These are phyloP conservation scores for Cystobasidium pallidum DNA, from an alignment of 1,284 basidiomycete species.

Conservation along the genomic window DNA sequence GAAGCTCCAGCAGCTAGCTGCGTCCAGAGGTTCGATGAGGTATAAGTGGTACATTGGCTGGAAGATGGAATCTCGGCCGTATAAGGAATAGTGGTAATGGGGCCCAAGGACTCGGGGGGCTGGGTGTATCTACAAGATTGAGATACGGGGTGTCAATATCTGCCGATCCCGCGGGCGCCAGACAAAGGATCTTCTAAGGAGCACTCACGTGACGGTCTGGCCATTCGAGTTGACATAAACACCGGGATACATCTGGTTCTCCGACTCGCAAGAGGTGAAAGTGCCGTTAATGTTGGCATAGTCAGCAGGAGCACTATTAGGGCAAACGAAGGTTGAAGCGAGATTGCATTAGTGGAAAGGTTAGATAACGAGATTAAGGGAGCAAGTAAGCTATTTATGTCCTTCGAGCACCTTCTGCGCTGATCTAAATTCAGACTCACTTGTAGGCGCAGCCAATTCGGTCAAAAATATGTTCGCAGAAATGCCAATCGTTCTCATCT, in stretches of 20 bases:
- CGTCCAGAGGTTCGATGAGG: slow-evolving; percentile 64
- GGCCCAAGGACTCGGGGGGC: slow-evolving; percentile 65
- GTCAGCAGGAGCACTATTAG: slow-evolving; percentile 46
- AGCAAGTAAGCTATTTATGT: not conserved
- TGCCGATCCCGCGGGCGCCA: too few species aligned
- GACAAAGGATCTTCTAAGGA: not conserved
- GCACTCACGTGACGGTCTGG: slow-evolving; percentile 45
- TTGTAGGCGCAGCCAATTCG: slow-evolving; percentile 39
- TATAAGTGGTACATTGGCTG: slow-evolving; percentile 66
- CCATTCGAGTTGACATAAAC: slow-evolving; percentile 41
- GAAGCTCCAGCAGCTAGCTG: slow-evolving; percentile 27
- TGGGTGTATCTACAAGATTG: slow-evolving; percentile 60
- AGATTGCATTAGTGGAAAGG: too few species aligned
- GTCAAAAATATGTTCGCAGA: slow-evolving; percentile 51
- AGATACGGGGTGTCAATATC: not conserved
- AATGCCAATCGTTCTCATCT: slow-evolving; percentile 15
- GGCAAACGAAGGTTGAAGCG: not conserved
- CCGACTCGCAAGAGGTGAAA: slow-evolving; percentile 48
- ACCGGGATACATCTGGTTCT: slow-evolving; percentile 49
- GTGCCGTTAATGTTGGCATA: slow-evolving; percentile 49
- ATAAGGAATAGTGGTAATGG: slow-evolving; percentile 67
- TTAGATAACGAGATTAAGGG: too few species aligned
- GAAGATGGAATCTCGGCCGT: slow-evolving; percentile 64
- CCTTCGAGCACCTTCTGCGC: too few species aligned
- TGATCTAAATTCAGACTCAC: slow-evolving; percentile 9